These are phyloP conservation scores for Leptomonas pyrrhocoris DNA, from an alignment of 208 protist genomes.

Conservation along the genomic window DNA sequence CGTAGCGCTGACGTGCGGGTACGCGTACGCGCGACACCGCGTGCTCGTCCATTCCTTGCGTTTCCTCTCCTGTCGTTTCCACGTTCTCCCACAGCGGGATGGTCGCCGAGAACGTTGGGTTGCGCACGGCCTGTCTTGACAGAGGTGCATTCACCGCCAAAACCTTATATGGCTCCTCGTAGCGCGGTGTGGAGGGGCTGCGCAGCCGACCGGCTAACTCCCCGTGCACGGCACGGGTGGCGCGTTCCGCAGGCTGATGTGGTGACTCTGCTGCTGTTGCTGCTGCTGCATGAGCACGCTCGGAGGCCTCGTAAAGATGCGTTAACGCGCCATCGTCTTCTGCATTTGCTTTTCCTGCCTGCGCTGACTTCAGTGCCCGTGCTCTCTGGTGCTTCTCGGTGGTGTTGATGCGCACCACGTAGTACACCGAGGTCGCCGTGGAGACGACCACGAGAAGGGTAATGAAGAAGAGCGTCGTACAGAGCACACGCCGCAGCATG, in stretches of 20 bases:
- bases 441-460: constrained; percentile 11
- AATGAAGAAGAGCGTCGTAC: constrained; percentile 17
- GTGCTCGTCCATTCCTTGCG: background rate
- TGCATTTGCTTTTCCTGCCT: background rate
- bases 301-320: background rate
- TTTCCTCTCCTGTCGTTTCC: background rate
- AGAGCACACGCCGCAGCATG: constrained; percentile 19
- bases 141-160: constrained; percentile 1
- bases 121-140: constrained; percentile 26
- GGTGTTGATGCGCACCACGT: constrained; percentile 30
- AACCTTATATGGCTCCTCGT: constrained; percentile 10
- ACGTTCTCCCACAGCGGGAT: constrained; percentile 21
- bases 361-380: background rate
- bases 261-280: background rate
- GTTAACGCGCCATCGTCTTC: too few species aligned
- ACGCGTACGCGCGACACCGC: background rate
- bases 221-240: constrained; percentile 7
- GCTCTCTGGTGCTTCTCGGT: constrained; percentile 9
- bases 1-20: constrained; percentile 38
- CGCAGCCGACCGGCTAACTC: background rate
- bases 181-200: background rate
- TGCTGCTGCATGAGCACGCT: background rate
- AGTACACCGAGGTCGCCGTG: constrained; percentile 22
- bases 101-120: constrained; percentile 22
- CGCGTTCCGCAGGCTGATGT: background rate